phyloP scores from a whole-genome alignment of 2,329 filamentous ascomycete genomes.

The Rhinocladiella similis region DNA sequence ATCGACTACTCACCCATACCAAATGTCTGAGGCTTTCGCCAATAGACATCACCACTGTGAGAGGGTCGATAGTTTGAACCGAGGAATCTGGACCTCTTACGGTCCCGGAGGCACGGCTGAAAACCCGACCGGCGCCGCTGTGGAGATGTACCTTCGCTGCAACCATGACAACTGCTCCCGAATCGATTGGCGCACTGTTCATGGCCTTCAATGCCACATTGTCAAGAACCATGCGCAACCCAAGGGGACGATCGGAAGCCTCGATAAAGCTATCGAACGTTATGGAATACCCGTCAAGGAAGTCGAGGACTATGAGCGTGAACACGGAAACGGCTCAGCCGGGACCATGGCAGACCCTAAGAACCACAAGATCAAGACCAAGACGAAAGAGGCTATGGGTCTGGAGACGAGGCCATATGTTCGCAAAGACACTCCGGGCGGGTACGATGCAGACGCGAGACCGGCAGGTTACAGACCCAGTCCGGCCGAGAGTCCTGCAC shows the following conservation, averaged over 20 bases:
- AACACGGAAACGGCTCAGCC: slow-evolving; percentile 26
- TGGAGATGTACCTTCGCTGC: slow-evolving; percentile 31
- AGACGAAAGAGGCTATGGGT: slow-evolving; percentile 13
- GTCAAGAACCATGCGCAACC: slow-evolving; percentile 31
- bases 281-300: slow-evolving; percentile 30
- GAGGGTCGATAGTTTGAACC: slow-evolving; percentile 27
- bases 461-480: slow-evolving; percentile 25
- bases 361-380: slow-evolving; percentile 29
- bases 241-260: slow-evolving; percentile 30
- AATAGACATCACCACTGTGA: slow-evolving; percentile 32
- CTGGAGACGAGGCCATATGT: slow-evolving; percentile 8
- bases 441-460: slow-evolving; percentile 20
- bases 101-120: slow-evolving; percentile 27
- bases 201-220: slow-evolving; percentile 31
- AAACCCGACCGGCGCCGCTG: slow-evolving; percentile 24
- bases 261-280: slow-evolving; percentile 28
- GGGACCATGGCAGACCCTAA: slow-evolving; percentile 31
- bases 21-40: slow-evolving; percentile 31
- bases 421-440: slow-evolving; percentile 14
- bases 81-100: slow-evolving; percentile 31
- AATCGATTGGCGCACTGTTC: slow-evolving; percentile 31
- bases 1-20: slow-evolving; percentile 31
- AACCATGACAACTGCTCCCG: slow-evolving; percentile 30
- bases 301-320: slow-evolving; percentile 27
- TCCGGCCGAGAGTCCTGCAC: slow-evolving; percentile 15